Evolutionary conservation across 345 rosid genomes (phyloP).

Genomic region (Theobroma cacao): DNA sequence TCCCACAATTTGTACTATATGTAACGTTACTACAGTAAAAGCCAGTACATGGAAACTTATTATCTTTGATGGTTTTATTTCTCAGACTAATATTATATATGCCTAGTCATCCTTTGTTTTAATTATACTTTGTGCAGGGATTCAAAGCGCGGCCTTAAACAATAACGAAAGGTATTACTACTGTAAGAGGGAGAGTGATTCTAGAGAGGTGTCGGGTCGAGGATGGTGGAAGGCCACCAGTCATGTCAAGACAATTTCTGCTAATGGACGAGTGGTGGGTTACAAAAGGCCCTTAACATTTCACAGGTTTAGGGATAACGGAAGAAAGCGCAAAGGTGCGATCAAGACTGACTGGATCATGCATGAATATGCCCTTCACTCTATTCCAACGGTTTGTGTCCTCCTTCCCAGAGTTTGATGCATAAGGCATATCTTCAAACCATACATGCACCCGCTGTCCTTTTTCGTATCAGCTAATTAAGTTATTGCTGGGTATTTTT

Average conservation of each 20-base stretch:
- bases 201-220: constrained; percentile 30
- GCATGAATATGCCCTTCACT: constrained; percentile 10
- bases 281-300: constrained; percentile 25
- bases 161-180: constrained; percentile 18
- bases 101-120: no score
- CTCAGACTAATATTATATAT: no score
- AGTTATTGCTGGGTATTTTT: no score
- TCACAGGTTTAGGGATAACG: constrained; percentile 21
- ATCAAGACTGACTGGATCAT: constrained; percentile 5
- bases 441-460: no score
- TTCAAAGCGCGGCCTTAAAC: neutral
- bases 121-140: constrained; percentile 17
- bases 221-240: constrained; percentile 52
- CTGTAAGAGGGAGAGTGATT: constrained; percentile 26
- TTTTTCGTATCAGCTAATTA: no score
- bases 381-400: neutral
- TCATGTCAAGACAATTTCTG: constrained; percentile 32
- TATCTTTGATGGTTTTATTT: no score
- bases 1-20: neutral
- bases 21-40: no score
- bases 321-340: constrained; percentile 15
- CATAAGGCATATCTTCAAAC: no score
- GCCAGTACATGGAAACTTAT: no score
- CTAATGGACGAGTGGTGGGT: constrained; percentile 19
- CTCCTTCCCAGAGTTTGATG: neutral